Percentiles rank a stretch among this genome's conserved stretches.
Evolutionary conservation across 2,329 filamentous ascomycete genomes (phyloP).

Genomic region (Trichothecium roseum): DNA sequence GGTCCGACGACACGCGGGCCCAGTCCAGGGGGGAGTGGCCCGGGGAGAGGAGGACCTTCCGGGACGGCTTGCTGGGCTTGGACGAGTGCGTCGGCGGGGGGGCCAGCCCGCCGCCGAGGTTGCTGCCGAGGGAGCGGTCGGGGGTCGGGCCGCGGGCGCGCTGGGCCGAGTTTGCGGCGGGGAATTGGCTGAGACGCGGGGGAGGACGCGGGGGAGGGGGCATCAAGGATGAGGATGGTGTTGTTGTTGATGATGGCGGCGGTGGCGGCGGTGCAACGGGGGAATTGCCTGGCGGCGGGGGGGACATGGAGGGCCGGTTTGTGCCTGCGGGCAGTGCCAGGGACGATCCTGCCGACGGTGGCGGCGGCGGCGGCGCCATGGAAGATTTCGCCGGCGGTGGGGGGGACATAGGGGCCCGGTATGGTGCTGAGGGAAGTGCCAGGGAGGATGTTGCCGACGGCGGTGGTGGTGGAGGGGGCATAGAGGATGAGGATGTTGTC

Average conservation of each 20-base stretch:
- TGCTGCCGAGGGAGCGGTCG: slow-evolving; percentile 23
- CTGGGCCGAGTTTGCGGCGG: slow-evolving; percentile 40
- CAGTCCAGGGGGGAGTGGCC: slow-evolving; percentile 94
- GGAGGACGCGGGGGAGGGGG: slow-evolving; percentile 13
- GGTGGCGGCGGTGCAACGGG: slow-evolving; percentile 14
- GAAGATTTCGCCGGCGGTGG: no score
- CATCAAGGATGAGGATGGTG: slow-evolving; percentile 9
- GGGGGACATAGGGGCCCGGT: slow-evolving; percentile 12
- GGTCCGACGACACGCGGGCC: slow-evolving; percentile 60
- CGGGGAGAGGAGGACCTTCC: slow-evolving; percentile 73
- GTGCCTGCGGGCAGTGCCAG: slow-evolving; percentile 8
- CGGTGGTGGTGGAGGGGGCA: slow-evolving; percentile 19
- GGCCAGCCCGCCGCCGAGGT: slow-evolving; percentile 29
- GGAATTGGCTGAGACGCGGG: slow-evolving; percentile 29
- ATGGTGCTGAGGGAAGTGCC: slow-evolving; percentile 7
- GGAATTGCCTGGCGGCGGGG: slow-evolving; percentile 13
- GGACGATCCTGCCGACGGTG: slow-evolving; percentile 14
- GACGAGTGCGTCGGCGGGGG: slow-evolving; percentile 44
- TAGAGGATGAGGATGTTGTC: slow-evolving; percentile 13
- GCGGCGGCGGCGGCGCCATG: slow-evolving; percentile 11
- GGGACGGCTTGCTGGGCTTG: slow-evolving; percentile 44
- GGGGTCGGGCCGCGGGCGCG: slow-evolving; percentile 32
- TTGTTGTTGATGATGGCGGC: slow-evolving; percentile 10
- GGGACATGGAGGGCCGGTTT: slow-evolving; percentile 5
- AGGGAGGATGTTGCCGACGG: slow-evolving; percentile 4